Evolutionary conservation across 2,329 filamentous ascomycete genomes (phyloP).

Genomic region (Botrytis byssoidea): DNA sequence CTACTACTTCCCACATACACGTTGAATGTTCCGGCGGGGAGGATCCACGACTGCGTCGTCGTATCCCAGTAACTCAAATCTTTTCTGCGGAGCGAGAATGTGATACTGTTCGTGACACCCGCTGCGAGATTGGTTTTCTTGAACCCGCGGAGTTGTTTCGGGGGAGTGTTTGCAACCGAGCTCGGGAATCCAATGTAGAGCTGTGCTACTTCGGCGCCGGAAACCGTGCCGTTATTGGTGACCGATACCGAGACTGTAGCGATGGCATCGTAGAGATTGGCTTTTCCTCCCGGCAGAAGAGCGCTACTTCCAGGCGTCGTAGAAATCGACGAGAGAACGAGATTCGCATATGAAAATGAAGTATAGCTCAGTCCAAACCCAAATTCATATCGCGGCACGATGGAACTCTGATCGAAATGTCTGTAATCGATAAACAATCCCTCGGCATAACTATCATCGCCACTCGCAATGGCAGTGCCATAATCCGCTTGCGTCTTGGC

Average conservation of each 20-base stretch:
- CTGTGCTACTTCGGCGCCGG: background rate
- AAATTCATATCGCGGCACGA: slow-evolving; percentile 42
- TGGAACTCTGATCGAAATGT: slow-evolving; percentile 47
- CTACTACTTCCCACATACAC: slow-evolving; percentile 33
- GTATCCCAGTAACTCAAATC: slow-evolving; percentile 65
- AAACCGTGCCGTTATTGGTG: background rate
- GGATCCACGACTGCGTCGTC: slow-evolving; percentile 54
- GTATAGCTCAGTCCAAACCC: slow-evolving; percentile 57
- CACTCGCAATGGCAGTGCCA: slow-evolving; percentile 34
- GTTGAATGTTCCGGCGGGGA: slow-evolving; percentile 38
- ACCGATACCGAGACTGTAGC: background rate
- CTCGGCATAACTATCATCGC: slow-evolving; percentile 44
- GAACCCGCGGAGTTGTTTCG: slow-evolving; percentile 63
- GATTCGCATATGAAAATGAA: slow-evolving; percentile 44
- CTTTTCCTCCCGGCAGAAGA: background rate
- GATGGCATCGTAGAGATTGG: background rate
- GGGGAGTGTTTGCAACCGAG: slow-evolving; percentile 44
- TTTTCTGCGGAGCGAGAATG: slow-evolving; percentile 42
- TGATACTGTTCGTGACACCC: slow-evolving; percentile 46
- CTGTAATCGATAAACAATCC: slow-evolving; percentile 54
- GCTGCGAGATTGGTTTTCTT: slow-evolving; percentile 53
- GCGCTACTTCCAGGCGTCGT: slow-evolving; percentile 17
- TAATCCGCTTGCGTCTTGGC: slow-evolving; percentile 52
- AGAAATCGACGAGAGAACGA: slow-evolving; percentile 25
- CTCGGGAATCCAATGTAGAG: slow-evolving; percentile 38